These are phyloP conservation scores for Silene noctiflora DNA, from an alignment of 179 eudicot species.

Conservation along the genomic window DNA sequence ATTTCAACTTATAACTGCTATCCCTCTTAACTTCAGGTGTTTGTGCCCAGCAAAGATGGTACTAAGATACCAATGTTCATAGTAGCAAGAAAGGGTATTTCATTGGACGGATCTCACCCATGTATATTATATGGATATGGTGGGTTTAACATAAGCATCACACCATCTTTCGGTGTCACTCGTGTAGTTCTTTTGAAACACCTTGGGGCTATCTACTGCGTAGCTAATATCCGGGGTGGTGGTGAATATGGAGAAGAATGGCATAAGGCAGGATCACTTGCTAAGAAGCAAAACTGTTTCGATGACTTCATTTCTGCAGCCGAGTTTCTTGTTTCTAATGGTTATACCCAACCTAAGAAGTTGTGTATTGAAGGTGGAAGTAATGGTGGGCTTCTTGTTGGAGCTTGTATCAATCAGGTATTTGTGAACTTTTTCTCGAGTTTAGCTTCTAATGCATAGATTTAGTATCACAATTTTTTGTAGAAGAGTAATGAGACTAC, in stretches of 20 bases:
- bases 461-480: background rate
- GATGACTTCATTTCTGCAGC: slow-evolving; percentile 91
- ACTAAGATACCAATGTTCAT: slow-evolving; percentile 80
- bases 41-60: slow-evolving; percentile 84
- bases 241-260: slow-evolving; percentile 99
- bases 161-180: slow-evolving; percentile 66
- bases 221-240: slow-evolving; percentile 96
- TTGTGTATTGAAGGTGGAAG: slow-evolving; percentile 97
- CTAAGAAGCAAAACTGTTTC: slow-evolving; percentile 79
- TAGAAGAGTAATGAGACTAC: no score
- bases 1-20: background rate
- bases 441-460: background rate
- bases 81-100: slow-evolving; percentile 67
- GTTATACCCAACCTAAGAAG: slow-evolving; percentile 77
- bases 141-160: slow-evolving; percentile 84
- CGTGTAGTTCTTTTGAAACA: slow-evolving; percentile 66
- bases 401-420: slow-evolving; percentile 98
- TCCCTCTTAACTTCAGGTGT: slow-evolving; percentile 48
- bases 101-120: slow-evolving; percentile 87
- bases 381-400: slow-evolving; percentile 95
- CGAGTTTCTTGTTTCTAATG: slow-evolving; percentile 75
- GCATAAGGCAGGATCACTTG: slow-evolving; percentile 91
- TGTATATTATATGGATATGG: slow-evolving; percentile 90
- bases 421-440: background rate
- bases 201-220: slow-evolving; percentile 63